These are phyloP conservation scores for Pseudocercospora vitis DNA, from an alignment of 2,329 filamentous ascomycete species.

Conservation along the genomic window DNA sequence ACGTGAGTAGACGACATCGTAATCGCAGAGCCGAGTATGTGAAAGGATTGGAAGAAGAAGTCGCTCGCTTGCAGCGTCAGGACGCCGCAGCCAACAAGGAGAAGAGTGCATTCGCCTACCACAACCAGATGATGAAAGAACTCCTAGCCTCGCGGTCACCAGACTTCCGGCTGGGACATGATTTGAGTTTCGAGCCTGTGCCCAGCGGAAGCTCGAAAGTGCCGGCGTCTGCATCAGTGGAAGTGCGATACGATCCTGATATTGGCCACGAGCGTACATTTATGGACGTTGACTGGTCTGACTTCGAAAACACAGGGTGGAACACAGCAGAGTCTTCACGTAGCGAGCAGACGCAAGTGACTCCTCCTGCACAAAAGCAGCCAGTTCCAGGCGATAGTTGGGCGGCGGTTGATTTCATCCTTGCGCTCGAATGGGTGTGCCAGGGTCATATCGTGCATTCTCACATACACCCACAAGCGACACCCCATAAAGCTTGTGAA, in stretches of 20 bases:
- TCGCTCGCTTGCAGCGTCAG: conserved; percentile 25
- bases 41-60: conserved; percentile 25
- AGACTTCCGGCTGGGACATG: conserved; percentile 17
- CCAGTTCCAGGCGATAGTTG: conserved; percentile 14
- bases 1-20: conserved; percentile 26
- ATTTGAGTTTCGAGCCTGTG: conserved; percentile 5
- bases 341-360: not conserved
- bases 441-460: conserved; percentile 24
- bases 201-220: not conserved
- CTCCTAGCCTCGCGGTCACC: conserved; percentile 20
- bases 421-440: conserved; percentile 30
- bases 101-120: conserved; percentile 23
- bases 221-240: conserved; percentile 16
- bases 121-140: conserved; percentile 26
- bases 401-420: conserved; percentile 32
- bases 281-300: conserved; percentile 19
- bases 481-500: not conserved
- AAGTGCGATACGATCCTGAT: conserved; percentile 22
- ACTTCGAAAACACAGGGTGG: conserved; percentile 5
- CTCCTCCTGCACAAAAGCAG: not conserved
- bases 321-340: conserved; percentile 5
- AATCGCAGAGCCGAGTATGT: conserved; percentile 31
- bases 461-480: conserved; percentile 22
- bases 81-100: conserved; percentile 26
- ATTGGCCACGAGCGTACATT: conserved; percentile 28